Evolutionary conservation across 495 filamentous ascomycete species (phyloP), one percentile per base, ranked within the genome.

Genomic region (Annulohypoxylon maeteangense): DNA sequence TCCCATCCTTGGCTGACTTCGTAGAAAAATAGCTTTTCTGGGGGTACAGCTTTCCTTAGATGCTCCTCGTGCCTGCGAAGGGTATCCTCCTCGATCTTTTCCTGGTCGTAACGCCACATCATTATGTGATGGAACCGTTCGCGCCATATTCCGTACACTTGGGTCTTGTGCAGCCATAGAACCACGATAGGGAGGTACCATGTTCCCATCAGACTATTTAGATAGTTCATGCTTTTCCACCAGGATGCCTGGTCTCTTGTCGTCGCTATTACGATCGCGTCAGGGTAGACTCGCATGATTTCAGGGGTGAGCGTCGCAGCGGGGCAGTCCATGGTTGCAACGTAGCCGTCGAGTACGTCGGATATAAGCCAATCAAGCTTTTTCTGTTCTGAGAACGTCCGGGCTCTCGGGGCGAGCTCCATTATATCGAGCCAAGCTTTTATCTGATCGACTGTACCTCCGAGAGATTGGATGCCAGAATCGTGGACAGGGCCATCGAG

Each of bases 1-100:
- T 76, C 79, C 81, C 79, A 82, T 23, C 81, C 81, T 57, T 86
- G 78, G 54, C 80, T 78, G 31, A 85, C 80, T 11, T 79, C 65
- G 70, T 81, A 85, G 56, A 80, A 82, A 62, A 84, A 77, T 7
- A 85, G 57, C 42, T 76, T 76, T 16, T 80, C 81, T n/a, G 62
- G 53, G 1, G 79, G 77, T 14, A 82, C 80, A 8, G 79, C 69
- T 20, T 72, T 59, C 34, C 77, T 64, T 27, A 82, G 45, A 36
- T 77, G 72, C 2, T 79, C 74, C 63, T 81, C 79, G 62, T 84
- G 82, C 51, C 72, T 73, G 16, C 71, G 58, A 44, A 77, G 74
- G 31, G 74, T 74, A 27, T 76, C 74, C 67, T 74, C 68, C 22
- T 72, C 74, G 51, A 78, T 76, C 36, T 67, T 72, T 14, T 78